Base-by-base conservation (phyloP, 2,329 filamentous ascomycete genomes). In the Trichoderma breve region DNA sequence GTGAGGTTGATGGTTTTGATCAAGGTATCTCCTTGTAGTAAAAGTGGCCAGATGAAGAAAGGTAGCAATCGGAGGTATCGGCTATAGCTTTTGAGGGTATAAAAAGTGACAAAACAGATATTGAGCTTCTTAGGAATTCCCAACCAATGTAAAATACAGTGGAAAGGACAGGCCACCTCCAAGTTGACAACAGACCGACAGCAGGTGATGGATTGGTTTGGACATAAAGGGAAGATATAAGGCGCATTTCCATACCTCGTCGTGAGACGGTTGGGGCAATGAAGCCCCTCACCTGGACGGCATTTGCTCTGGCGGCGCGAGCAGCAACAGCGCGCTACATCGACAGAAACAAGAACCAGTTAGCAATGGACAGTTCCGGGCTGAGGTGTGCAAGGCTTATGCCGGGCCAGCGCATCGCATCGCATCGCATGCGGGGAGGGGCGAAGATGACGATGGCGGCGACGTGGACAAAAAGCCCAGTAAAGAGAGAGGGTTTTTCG, bases 211-310 rank as follows among this genome's bases (percentile, higher is more conserved):
- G 18, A 32, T 26, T 34, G 9, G 36, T 18, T 9, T 14, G 8
- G 30, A 69, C 39, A 62, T 18, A 26, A 60, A 43, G 26, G 11
- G 4, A 36, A 53, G 43, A 71, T 26, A 51, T 36, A n/a, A 72
- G 62, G 55, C 63, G 68, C 62, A 55, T 36, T 32, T 73, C 83
- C 88, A 82, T 86, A 90, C 88, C 88, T 87, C 87, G 85, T 81
- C 88, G 85, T 75, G 87, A 87, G 77, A 89, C 84, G 68, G 88
- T 89, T 74, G 88, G 88, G 78, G 85, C 87, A 78, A 89, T 88
- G 81, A 89, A 89, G 79, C 83, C 83, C 80, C 88, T 86, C 79
- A 83, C 81, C 80, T 86, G 85, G 80, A 83, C 81, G 77, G 84
- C 76, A 79, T 79, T 79, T 74, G 74, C 75, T 76, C 77, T 78